A percentile compares a stretch with the other conserved stretches of the same genome.
Evolutionary conservation across 345 rosid species (phyloP).

Genomic region (Sonneratia alba): DNA sequence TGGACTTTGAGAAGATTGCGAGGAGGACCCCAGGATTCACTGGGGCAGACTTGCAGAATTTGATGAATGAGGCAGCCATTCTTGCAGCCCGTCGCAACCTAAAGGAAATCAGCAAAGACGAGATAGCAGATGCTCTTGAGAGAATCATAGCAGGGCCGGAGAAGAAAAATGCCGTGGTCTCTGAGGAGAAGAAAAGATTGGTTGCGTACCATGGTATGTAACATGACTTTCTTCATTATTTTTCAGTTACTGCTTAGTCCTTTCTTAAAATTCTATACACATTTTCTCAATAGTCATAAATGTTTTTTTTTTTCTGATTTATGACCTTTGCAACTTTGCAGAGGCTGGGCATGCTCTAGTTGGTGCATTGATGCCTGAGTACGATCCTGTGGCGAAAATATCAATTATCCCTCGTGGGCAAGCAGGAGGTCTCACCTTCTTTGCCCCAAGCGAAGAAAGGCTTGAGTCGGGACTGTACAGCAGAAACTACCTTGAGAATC

Average conservation of each 20-base stretch:
- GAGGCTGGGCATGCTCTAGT: constrained; percentile 99
- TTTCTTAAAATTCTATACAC: background rate
- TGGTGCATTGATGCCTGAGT: constrained; percentile 95
- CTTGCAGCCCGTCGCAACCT: constrained; percentile 96
- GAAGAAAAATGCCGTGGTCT: constrained; percentile 93
- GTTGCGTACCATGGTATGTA: constrained; percentile 85
- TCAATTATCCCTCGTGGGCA: constrained; percentile 97
- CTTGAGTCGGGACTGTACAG: constrained; percentile 96
- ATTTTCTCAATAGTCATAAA: background rate
- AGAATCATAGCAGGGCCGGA: constrained; percentile 99
- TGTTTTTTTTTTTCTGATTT: background rate
- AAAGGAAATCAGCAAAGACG: constrained; percentile 96
- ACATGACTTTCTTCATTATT: background rate
- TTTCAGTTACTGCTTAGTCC: too few relatives aligned
- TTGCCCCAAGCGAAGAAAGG: constrained; percentile 95
- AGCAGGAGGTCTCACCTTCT: constrained; percentile 96
- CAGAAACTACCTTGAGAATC: constrained; percentile 94
- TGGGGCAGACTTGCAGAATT: constrained; percentile 89
- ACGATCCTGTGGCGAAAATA: constrained; percentile 93
- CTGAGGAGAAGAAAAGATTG: constrained; percentile 82
- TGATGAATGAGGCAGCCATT: constrained; percentile 98
- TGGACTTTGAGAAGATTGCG: constrained; percentile 86
- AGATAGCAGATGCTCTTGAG: constrained; percentile 93
- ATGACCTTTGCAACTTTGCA: constrained; percentile 12
- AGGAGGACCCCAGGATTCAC: constrained; percentile 97